A percentile compares a stretch with the other conserved stretches of the same genome.
Evolutionary conservation across 352 stramenopile genomes (phyloP).

Genomic region (Pythium dissimile): DNA sequence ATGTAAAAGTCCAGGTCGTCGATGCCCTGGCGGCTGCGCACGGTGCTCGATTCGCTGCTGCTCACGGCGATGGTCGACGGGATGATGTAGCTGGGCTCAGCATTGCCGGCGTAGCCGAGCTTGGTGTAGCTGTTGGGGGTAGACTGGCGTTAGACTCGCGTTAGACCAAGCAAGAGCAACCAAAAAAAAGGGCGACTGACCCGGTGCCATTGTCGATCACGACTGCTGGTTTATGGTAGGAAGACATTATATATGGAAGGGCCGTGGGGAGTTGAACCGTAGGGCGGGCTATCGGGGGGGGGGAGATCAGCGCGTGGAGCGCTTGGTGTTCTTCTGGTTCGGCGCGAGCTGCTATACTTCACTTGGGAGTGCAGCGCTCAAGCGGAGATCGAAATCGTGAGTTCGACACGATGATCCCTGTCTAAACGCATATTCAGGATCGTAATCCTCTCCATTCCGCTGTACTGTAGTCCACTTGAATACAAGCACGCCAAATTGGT

Average conservation of each 20-base stretch:
- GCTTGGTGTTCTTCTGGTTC: background rate
- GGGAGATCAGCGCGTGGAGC: no score
- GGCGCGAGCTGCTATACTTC: background rate
- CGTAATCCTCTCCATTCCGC: background rate
- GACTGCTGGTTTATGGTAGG: constrained; percentile 85
- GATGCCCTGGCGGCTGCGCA: constrained; percentile 87
- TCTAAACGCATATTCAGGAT: constrained; percentile 1
- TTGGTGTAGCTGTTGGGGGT: constrained; percentile 90
- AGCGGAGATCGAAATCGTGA: background rate
- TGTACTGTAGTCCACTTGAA: background rate
- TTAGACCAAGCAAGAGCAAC: no score
- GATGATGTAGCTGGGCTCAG: constrained; percentile 94
- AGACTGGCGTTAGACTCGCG: background rate
- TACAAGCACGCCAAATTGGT: background rate
- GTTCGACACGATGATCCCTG: background rate
- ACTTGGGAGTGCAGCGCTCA: background rate
- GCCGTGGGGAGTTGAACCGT: background rate
- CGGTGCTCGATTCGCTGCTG: constrained; percentile 53
- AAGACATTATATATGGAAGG: no score
- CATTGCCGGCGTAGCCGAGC: constrained; percentile 94
- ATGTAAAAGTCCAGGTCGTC: constrained; percentile 97
- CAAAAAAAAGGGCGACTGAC: no score
- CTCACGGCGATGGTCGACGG: constrained; percentile 91
- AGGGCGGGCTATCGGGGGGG: background rate
- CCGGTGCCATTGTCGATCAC: constrained; percentile 97